These are phyloP conservation scores for Pythium monospermum DNA, from an alignment of 352 stramenopile genomes.

Conservation along the genomic window DNA sequence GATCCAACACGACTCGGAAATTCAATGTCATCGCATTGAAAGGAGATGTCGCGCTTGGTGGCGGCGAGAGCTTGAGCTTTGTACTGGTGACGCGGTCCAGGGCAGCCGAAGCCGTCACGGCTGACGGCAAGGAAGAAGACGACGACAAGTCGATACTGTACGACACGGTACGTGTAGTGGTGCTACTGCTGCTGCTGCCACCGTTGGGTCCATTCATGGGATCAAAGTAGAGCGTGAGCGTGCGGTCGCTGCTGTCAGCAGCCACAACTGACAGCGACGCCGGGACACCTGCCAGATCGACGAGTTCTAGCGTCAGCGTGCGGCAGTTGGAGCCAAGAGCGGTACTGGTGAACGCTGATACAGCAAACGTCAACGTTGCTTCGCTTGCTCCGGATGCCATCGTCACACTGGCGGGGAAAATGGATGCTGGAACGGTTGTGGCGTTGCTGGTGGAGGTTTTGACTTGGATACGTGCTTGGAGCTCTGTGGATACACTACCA, in stretches of 20 bases:
- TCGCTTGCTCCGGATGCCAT: conserved; percentile 2
- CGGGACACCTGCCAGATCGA: conserved; percentile 14
- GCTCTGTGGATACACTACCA: conserved; percentile 15
- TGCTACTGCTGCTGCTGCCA: not conserved
- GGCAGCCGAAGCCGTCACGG: no score
- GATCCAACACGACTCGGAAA: no score
- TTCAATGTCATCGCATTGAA: conserved; percentile 20
- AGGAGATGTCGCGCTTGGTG: conserved; percentile 16
- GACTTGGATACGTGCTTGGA: conserved; percentile 8
- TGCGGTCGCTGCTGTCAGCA: conserved; percentile 26
- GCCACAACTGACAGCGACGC: conserved; percentile 17
- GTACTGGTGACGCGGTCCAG: conserved; percentile 35
- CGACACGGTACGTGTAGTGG: conserved; percentile 6
- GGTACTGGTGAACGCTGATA: not conserved
- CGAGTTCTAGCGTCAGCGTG: conserved; percentile 29
- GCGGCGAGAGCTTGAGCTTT: conserved; percentile 28
- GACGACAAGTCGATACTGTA: no score
- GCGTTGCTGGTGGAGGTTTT: conserved; percentile 5
- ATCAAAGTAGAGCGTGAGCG: conserved; percentile 43
- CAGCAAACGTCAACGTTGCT: not conserved
- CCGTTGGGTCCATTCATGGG: conserved; percentile 31
- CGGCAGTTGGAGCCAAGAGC: conserved; percentile 22
- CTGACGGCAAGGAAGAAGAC: no score
- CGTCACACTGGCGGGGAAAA: not conserved
- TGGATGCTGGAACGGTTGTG: not conserved